A percentile compares a stretch with the other conserved stretches of the same genome.
phyloP scores from a whole-genome alignment of 495 filamentous ascomycete species.

The Gamarada debralockiae region DNA sequence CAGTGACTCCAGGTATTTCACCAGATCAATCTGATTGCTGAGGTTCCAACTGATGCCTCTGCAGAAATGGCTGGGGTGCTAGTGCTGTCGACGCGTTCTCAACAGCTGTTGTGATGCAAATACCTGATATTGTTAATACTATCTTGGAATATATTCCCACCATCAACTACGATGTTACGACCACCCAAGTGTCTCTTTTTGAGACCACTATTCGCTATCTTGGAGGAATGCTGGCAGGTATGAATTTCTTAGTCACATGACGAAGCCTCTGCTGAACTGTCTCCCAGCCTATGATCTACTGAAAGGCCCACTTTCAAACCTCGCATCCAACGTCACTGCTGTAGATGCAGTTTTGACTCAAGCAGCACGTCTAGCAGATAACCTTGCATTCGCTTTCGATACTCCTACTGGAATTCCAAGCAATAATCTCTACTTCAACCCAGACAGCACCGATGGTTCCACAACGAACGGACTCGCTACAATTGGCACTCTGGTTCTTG shows the following conservation, averaged over 20 bases:
- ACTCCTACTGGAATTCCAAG: constrained; percentile 73
- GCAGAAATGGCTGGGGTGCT: constrained; percentile 84
- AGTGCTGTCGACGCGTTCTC: constrained; percentile 78
- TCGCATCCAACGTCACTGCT: constrained; percentile 40
- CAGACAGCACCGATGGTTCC: constrained; percentile 34
- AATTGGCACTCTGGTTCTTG: constrained; percentile 71
- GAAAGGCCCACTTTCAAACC: constrained; percentile 58
- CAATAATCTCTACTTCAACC: constrained; percentile 63
- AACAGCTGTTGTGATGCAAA: constrained; percentile 75
- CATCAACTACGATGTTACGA: constrained; percentile 60
- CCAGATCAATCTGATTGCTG: constrained; percentile 7
- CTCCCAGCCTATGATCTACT: constrained; percentile 70
- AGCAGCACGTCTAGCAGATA: constrained; percentile 64
- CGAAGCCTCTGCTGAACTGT: not conserved
- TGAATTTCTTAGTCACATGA: constrained; percentile 21
- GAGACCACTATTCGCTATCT: constrained; percentile 91
- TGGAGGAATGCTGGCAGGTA: constrained; percentile 70
- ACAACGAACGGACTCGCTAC: constrained; percentile 65
- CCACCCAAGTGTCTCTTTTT: constrained; percentile 64
- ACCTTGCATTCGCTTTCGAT: constrained; percentile 73
- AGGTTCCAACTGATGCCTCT: constrained; percentile 2
- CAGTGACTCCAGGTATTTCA: constrained; percentile 61
- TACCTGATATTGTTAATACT: constrained; percentile 58
- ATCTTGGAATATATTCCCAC: constrained; percentile 65
- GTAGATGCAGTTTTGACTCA: constrained; percentile 60